Percentiles rank a stretch among this genome's conserved stretches.
Conservation (phyloP, 2,329 filamentous ascomycete species). For the Fusarium brachygibbosum region DNA sequence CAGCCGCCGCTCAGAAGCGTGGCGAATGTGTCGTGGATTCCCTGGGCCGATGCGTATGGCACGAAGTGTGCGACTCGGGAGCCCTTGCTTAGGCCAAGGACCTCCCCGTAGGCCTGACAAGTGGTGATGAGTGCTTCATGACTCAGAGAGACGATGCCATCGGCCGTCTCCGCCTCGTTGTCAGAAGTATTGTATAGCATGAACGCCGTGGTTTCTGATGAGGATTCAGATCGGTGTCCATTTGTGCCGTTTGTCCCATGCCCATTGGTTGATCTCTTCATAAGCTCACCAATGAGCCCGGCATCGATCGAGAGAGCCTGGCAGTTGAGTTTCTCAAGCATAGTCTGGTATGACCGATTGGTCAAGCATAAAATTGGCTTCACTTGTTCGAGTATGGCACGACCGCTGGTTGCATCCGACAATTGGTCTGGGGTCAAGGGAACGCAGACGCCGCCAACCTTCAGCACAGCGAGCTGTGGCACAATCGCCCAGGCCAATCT, state of each 20-base stretch:
- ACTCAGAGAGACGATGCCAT: constrained; percentile 16
- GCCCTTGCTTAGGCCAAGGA: constrained; percentile 17
- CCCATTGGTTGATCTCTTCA: constrained; percentile 10
- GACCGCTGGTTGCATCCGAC: constrained; percentile 7
- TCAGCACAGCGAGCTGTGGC: constrained; percentile 16
- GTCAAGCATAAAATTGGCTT: constrained; percentile 22
- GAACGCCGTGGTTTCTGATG: constrained; percentile 13
- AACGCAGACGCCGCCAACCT: constrained; percentile 14
- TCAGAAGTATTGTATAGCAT: constrained; percentile 17
- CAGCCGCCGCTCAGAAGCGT: constrained; percentile 13
- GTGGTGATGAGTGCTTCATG: constrained; percentile 18
- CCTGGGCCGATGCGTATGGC: constrained; percentile 16
- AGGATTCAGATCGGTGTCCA: constrained; percentile 14
- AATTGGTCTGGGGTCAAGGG: constrained; percentile 15
- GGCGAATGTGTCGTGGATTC: constrained; percentile 15
- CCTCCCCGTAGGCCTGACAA: constrained; percentile 12
- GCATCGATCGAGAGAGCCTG: constrained; percentile 16
- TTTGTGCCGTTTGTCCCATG: constrained; percentile 15
- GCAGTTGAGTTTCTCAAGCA: constrained; percentile 13
- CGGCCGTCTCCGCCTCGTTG: constrained; percentile 11
- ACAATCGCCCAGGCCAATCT: constrained; percentile 6
- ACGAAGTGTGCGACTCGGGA: constrained; percentile 15
- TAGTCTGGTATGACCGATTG: constrained; percentile 10
- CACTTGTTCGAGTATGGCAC: constrained; percentile 15
- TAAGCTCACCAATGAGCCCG: constrained; percentile 14